Base-by-base conservation (phyloP, 768 basidiomycete genomes). In the Phylloporus scabripes region DNA sequence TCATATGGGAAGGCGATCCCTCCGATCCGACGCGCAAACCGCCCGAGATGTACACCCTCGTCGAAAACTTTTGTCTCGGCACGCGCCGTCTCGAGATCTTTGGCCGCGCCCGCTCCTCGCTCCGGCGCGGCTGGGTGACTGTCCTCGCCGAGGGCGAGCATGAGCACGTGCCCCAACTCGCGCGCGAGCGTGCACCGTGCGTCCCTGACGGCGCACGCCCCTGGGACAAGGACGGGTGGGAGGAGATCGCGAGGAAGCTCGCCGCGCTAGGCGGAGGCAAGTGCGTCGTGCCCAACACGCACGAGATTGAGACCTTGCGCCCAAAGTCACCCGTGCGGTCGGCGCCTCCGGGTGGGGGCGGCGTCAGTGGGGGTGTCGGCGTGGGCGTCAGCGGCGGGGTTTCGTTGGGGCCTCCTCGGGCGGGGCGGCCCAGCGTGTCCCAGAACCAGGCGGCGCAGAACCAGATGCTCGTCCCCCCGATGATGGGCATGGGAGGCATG, bases 1-100 rank as follows among this genome's bases (percentile, higher is more conserved):
- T 95, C 49, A 84, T 97, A 17, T 96, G 94, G 92, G 90, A 93
- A 74, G 87, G 91, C n/a, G 91, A 94, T 57, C 72, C 82, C 6
- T 66, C 75, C 4, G 92, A 95, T 67, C 88, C 90, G 2, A 83
- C 80, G 2, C 80, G 82, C 38, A 92, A 92, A 69, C 96, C 96
- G 1, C 92, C 94, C 15, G 95, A 98, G 66, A 88, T 93, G 75
- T 94, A 97, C 70, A 85, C 86, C 5, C 78, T 99, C 36, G 87
- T 98, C 62, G 96, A 99, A 69, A 97, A 95, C 66, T 98, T 99
- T 66, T 98, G 94, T 63, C 83, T 96, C 43, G 96, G 94, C 5
- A 78, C 87, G 0, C 84, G 95, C 14, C 81, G 96, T 3, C 80
- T 99, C 12, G 92, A 98, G 63, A 70, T 99, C 11, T 97, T 93